A percentile compares a stretch with the other conserved stretches of the same genome.
phyloP scores from a whole-genome alignment of 768 basidiomycete species.

The Pholiota molesta region DNA sequence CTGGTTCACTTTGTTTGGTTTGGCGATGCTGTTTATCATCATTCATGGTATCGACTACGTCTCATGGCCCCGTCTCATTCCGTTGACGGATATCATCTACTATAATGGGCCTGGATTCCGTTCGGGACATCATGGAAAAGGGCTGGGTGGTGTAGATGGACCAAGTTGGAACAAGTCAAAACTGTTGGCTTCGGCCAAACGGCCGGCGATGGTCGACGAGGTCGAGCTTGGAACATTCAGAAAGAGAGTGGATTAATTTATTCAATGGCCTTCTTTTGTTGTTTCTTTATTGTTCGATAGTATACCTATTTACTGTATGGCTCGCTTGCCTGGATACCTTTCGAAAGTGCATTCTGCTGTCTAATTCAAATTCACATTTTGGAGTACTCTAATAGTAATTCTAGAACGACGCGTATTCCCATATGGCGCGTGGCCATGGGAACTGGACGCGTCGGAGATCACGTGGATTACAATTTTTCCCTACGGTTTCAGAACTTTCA shows the following conservation, averaged over 20 bases:
- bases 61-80: conserved; percentile 88
- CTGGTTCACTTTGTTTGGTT: conserved; percentile 68
- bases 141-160: conserved; percentile 46
- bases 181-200: conserved; percentile 34
- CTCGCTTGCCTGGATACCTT: not conserved
- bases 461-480: conserved; percentile 8
- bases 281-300: conserved; percentile 5
- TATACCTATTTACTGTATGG: conserved; percentile 3
- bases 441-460: conserved; percentile 4
- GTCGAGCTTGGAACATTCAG: conserved; percentile 79
- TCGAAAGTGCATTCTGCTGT: not conserved
- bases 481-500: not conserved
- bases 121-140: conserved; percentile 76
- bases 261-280: not conserved
- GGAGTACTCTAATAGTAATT: too few relatives aligned
- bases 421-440: conserved; percentile 4
- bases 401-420: not conserved
- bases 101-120: conserved; percentile 91
- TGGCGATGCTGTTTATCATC: conserved; percentile 73
- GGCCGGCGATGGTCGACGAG: conserved; percentile 54
- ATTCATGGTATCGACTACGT: conserved; percentile 94
- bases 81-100: conserved; percentile 81
- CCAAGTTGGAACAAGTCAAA: conserved; percentile 39
- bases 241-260: conserved; percentile 69
- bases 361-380: too few relatives aligned